A percentile compares a stretch with the other conserved stretches of the same genome.
Evolutionary conservation across 495 filamentous ascomycete species (phyloP).

Genomic region (Bathelium albidoporum): DNA sequence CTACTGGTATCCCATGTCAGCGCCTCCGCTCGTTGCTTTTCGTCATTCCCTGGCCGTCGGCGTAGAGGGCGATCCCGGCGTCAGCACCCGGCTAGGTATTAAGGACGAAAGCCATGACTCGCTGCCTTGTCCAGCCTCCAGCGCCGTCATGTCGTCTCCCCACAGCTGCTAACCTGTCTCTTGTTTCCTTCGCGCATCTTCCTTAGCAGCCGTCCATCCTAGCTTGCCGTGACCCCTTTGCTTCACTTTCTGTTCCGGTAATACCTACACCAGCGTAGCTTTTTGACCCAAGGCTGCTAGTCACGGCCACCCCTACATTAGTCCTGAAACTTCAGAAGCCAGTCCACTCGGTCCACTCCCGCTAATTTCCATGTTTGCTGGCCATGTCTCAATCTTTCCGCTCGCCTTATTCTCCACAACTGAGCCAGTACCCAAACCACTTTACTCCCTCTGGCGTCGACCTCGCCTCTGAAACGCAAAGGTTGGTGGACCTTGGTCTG

Average conservation of each 20-base stretch:
- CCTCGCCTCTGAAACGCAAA: background rate
- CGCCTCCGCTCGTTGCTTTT: conserved; percentile 1
- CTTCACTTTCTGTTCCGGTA: background rate
- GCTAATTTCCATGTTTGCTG: background rate
- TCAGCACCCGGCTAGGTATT: background rate
- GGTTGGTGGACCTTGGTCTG: background rate
- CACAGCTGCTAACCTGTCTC: background rate
- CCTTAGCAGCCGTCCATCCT: background rate
- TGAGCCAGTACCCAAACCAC: background rate
- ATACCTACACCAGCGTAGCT: background rate
- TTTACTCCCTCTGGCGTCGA: background rate
- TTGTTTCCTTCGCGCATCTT: background rate
- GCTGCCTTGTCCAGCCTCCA: background rate
- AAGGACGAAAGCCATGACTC: background rate
- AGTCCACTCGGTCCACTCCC: background rate
- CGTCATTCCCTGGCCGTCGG: background rate
- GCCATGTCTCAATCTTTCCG: conserved; percentile 5
- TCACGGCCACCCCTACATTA: background rate
- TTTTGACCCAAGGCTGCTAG: background rate
- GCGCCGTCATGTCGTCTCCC: background rate
- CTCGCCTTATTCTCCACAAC: background rate
- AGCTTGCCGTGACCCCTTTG: conserved; percentile 1
- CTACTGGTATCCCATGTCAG: background rate
- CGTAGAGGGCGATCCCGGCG: background rate
- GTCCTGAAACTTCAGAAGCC: conserved; percentile 4